These are phyloP conservation scores for Evernia prunastri DNA, from an alignment of 495 filamentous ascomycete genomes.

Conservation along the genomic window DNA sequence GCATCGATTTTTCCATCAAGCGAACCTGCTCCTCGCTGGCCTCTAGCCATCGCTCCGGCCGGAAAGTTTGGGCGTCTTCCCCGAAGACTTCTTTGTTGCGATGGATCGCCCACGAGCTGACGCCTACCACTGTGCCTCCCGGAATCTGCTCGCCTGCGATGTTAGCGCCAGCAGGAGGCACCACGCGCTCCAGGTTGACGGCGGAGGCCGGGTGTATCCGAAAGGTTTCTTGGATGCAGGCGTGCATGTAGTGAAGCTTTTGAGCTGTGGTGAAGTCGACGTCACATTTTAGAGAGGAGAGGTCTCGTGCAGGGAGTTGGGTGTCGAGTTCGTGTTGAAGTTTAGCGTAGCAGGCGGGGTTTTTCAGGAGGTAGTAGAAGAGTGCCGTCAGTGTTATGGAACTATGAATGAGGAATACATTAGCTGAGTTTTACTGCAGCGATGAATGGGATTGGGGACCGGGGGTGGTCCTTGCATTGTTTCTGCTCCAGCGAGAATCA, in stretches of 20 bases:
- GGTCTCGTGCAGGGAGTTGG: slow-evolving; percentile 31
- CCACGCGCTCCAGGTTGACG: slow-evolving; percentile 46
- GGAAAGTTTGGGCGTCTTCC: slow-evolving; percentile 47
- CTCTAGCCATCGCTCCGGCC: slow-evolving; percentile 55
- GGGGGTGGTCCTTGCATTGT: slow-evolving; percentile 36
- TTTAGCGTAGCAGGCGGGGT: slow-evolving; percentile 38
- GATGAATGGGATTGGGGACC: background rate
- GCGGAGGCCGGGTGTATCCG: slow-evolving; percentile 55
- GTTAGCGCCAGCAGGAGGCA: slow-evolving; percentile 29
- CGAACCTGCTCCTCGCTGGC: slow-evolving; percentile 42
- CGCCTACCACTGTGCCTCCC: slow-evolving; percentile 57
- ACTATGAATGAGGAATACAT: background rate
- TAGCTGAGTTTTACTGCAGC: background rate
- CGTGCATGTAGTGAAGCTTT: slow-evolving; percentile 53
- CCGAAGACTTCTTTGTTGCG: slow-evolving; percentile 52
- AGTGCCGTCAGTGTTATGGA: slow-evolving; percentile 56
- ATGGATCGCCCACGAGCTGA: slow-evolving; percentile 57
- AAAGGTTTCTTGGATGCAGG: slow-evolving; percentile 60
- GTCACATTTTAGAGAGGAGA: slow-evolving; percentile 42
- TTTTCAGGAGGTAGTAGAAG: slow-evolving; percentile 58
- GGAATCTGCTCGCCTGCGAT: slow-evolving; percentile 41
- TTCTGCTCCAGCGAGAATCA: slow-evolving; percentile 59
- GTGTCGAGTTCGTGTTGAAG: slow-evolving; percentile 49
- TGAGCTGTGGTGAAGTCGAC: slow-evolving; percentile 49
- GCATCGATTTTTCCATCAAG: slow-evolving; percentile 51